These are phyloP conservation scores for Hymenoscyphus repandus DNA, from an alignment of 2,329 filamentous ascomycete genomes.

Conservation along the genomic window DNA sequence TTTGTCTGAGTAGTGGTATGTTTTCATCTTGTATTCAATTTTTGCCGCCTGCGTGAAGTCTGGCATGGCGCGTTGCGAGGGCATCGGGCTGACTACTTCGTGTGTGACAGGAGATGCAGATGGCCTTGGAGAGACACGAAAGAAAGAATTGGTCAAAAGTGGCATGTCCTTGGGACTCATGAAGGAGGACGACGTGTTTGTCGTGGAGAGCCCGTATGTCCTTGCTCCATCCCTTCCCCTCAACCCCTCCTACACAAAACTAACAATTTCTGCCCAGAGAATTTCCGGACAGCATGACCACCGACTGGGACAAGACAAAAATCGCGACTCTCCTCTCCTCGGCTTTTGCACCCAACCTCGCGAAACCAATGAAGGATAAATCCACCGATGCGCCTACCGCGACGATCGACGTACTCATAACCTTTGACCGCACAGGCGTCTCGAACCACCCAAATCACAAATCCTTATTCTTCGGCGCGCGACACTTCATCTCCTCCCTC, in stretches of 20 bases:
- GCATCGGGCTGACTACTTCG: slow-evolving; percentile 16
- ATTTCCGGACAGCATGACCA: slow-evolving; percentile 87
- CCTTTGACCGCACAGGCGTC: slow-evolving; percentile 79
- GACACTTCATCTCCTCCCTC: slow-evolving; percentile 63
- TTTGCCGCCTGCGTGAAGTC: not conserved
- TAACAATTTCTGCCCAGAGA: slow-evolving; percentile 36
- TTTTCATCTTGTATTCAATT: slow-evolving; percentile 6
- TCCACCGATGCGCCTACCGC: slow-evolving; percentile 37
- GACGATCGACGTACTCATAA: slow-evolving; percentile 60
- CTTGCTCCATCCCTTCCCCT: slow-evolving; percentile 9
- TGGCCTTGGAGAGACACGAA: slow-evolving; percentile 76
- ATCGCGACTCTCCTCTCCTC: slow-evolving; percentile 66
- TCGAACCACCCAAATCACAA: slow-evolving; percentile 92
- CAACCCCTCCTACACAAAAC: slow-evolving; percentile 3
- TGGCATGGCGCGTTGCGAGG: not conserved
- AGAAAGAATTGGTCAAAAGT: slow-evolving; percentile 77
- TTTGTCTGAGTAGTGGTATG: slow-evolving; percentile 82
- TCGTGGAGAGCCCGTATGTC: slow-evolving; percentile 71
- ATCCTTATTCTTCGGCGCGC: slow-evolving; percentile 78
- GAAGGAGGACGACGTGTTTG: slow-evolving; percentile 71
- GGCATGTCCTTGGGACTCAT: slow-evolving; percentile 71
- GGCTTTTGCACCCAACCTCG: slow-evolving; percentile 66
- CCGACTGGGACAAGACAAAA: slow-evolving; percentile 65
- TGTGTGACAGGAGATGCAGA: slow-evolving; percentile 65
- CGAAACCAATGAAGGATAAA: slow-evolving; percentile 28